phyloP scores from a whole-genome alignment of 495 filamentous ascomycete genomes.

The Neurospora discreta region DNA sequence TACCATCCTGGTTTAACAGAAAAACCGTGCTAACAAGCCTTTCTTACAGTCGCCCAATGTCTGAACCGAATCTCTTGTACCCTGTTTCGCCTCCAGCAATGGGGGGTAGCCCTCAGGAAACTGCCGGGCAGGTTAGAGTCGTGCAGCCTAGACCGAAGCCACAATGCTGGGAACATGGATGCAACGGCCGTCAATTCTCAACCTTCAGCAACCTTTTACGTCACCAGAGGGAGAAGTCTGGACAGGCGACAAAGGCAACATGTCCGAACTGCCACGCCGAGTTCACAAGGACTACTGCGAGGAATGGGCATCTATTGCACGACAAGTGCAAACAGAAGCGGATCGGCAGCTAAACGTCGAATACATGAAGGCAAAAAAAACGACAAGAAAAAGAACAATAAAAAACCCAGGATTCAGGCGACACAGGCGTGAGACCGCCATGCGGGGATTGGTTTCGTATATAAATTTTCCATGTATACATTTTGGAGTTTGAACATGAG shows the following conservation, averaged over 20 bases:
- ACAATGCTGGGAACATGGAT: slow-evolving; percentile 93
- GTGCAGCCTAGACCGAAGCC: slow-evolving; percentile 72
- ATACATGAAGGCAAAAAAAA: background rate
- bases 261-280: slow-evolving; percentile 84
- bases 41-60: slow-evolving; percentile 22
- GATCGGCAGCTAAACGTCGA: slow-evolving; percentile 20
- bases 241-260: slow-evolving; percentile 72
- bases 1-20: background rate
- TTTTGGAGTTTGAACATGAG: background rate
- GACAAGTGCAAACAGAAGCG: slow-evolving; percentile 75
- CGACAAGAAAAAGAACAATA: too few species aligned
- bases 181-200: slow-evolving; percentile 87
- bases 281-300: slow-evolving; percentile 82
- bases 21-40: slow-evolving; percentile 8
- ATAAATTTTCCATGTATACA: background rate
- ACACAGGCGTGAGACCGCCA: background rate
- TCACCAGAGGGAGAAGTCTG: slow-evolving; percentile 90
- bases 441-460: background rate
- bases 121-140: slow-evolving; percentile 48
- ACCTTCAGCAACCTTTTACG: slow-evolving; percentile 90
- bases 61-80: slow-evolving; percentile 35
- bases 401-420: background rate
- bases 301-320: slow-evolving; percentile 78
- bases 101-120: slow-evolving; percentile 17
- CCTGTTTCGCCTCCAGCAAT: slow-evolving; percentile 22